Base-by-base conservation (phyloP, 2,329 filamentous ascomycete species). In the Corinectria fuckeliana region DNA sequence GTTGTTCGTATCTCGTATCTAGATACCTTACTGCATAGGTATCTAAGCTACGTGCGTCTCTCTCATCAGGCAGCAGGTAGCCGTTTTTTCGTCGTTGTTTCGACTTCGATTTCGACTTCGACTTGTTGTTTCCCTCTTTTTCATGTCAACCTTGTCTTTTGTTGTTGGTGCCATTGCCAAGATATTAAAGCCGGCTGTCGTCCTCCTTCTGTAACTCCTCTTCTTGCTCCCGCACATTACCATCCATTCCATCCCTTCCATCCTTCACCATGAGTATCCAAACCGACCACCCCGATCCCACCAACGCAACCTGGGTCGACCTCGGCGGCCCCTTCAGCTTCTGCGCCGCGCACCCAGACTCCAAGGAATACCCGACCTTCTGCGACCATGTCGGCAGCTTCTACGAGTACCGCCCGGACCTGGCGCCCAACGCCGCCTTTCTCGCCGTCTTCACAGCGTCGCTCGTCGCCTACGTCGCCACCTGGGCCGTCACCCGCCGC, bases 391-490 rank as follows among this genome's bases (percentile, higher is more conserved):
- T 77, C n/a, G 36, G 23, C 16, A 69, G 63, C 58, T 81, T 77
- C 67, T 85, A 88, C 69, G 68, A 77, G 41, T 88, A 88, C 71
- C 72, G 76, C 13, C 77, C 86, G 38, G 73, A 76, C 28, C 69
- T 87, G 2, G 72, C 74, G 9, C 81, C 84, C 50, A 88, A 88
- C 66, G 75, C 76, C 42, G 67, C 78, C 44, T 86, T 85, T 66
- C 63, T 82, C 1, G 78, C 73, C 41, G 64, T 88, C 52, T 88
- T 86, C 70, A 67, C 62, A 44, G 45, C 81, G 36, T 81, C 79
- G 4, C 65, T 80, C 5, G 13, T 85, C 41, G 69, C 74, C 26
- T 78, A 77, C 65, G 63, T 83, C 23, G 60, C 71, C 36, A 75
- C 75, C 39, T 80, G 79, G 61, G 77, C 73, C 28, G 52, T 79